phyloP scores from a whole-genome alignment of 257 asterid genomes.

The Ajuga chamaepitys region DNA sequence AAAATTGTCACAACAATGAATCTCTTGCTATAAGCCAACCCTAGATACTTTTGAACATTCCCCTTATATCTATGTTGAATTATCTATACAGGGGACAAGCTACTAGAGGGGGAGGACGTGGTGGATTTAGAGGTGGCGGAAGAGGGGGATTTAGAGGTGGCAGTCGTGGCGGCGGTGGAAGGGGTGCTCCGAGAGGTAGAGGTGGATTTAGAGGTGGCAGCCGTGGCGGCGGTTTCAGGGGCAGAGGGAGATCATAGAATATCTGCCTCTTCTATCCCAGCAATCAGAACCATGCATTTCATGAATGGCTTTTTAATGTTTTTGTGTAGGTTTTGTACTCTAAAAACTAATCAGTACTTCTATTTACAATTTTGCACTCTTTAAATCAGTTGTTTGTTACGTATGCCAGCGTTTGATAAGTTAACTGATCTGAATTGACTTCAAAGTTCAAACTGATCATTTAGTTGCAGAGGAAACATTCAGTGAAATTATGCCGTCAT shows the following conservation, averaged over 20 bases:
- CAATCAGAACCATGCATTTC: neutral
- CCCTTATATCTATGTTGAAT: neutral
- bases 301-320: neutral
- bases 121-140: conserved; percentile 47
- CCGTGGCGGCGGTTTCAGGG: conserved; percentile 73
- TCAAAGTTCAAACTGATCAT: no score
- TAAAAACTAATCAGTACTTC: neutral
- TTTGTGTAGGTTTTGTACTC: conserved; percentile 7
- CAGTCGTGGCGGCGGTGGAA: conserved; percentile 46
- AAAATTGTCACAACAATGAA: neutral
- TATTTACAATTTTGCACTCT: no score
- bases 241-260: conserved; percentile 59
- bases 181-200: conserved; percentile 50
- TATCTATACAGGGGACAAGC: conserved; percentile 43
- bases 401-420: no score
- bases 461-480: no score
- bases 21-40: neutral
- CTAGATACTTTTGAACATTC: neutral
- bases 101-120: conserved; percentile 52
- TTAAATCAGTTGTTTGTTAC: no score
- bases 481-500: no score
- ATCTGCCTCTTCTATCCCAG: no score
- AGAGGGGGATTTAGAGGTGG: conserved; percentile 62
- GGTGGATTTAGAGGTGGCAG: conserved; percentile 62
- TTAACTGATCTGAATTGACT: no score